Base-by-base conservation (phyloP, 176 grass and related monocot species). In the Carex littledalei region DNA sequence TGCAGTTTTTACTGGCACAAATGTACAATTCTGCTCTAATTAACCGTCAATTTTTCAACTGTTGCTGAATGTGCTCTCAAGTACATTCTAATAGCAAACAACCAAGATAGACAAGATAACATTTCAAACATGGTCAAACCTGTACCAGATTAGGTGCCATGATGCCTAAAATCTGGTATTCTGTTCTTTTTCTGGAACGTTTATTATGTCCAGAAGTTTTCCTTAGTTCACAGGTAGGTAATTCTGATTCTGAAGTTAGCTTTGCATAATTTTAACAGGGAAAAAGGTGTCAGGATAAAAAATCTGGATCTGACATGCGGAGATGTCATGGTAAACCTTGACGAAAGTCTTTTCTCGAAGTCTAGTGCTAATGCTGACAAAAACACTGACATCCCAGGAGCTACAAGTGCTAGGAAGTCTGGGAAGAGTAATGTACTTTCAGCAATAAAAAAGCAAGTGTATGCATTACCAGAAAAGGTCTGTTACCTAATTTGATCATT, bases 401-500 rank as follows among this genome's bases (percentile, higher is more conserved):
- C 73, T 80, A 88, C 73, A 65, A 55, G 69, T 56, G 63, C 77
- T 57, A 86, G 90, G 76, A 91, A 86, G 47, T 71, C 83, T 73
- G 80, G 82, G 2, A 95, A 91, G 85, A 88, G 87, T 79, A 99
- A 89, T 20, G 70, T 91, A 76, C 63, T 90, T 70, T 83, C 83
- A 57, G 84, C 80, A 24, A 75, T 95, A 87, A 99, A 99, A 87
- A 99, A 94, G 85, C 88, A 94, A 60, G 89, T 89, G 34, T 91
- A 94, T 87, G 55, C 80, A 77, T 88, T 99, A 88, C 96, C 93
- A 4, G 93, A 95, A 89, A 99, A 99, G 96, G 96, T 99, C 91
- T 89, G 96, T 82, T 87, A 58, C 7, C 52, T 41, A 69, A 83
- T 53, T 83, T 21, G 60, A 83, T 65, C 4, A 69, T 83, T 47